Base-by-base conservation (phyloP, 495 filamentous ascomycete species). In the Talaromyces liani region DNA sequence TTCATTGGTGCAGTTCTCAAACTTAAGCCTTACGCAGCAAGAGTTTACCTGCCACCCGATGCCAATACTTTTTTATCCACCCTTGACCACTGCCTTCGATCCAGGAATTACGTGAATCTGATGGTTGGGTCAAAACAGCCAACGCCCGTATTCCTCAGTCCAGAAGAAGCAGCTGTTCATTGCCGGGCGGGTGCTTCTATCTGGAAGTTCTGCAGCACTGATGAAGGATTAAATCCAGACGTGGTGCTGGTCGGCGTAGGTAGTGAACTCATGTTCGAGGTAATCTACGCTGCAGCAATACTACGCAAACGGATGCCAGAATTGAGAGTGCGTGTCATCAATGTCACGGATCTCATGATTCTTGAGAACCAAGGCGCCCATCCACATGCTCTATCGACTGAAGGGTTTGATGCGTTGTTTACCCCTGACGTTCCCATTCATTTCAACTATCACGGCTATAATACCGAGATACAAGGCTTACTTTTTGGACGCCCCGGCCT, bases 61-160 rank as follows among this genome's bases (percentile, higher is more conserved):
- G 88, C 87, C 41, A 90, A 91, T 71, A 88, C 84, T 60, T 88
- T 90, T 72, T 75, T 91, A 33, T 82, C 80, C 6, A 90, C 87
- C 0, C 62, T 91, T 1, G 74, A 82, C 25, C 88, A 90, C 70
- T 88, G 85, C 71, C 73, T 91, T 25, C 71, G 78, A 20, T 89
- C 84, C 2, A 83, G 78, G 65, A 87, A 87, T 68, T 87, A 90
- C 64, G 78, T 88, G 65, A 91, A 91, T 71, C 79, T 91, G 14
- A 86, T 90, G 80, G 87, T 91, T 47, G 87, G 87, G 58, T 86
- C 85, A 49, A 92, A 92, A 68, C 87, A 89, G 70, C 86, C 85
- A 2, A 85, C 85, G 0, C 84, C 86, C 0, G 85, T 88, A 22
- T 90, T 85, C 70, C 80, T 91, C n/a, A 81, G 75, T 6, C 68